phyloP scores from a whole-genome alignment of 139 green algal species.

The Tetradesmus lagerheimii region DNA sequence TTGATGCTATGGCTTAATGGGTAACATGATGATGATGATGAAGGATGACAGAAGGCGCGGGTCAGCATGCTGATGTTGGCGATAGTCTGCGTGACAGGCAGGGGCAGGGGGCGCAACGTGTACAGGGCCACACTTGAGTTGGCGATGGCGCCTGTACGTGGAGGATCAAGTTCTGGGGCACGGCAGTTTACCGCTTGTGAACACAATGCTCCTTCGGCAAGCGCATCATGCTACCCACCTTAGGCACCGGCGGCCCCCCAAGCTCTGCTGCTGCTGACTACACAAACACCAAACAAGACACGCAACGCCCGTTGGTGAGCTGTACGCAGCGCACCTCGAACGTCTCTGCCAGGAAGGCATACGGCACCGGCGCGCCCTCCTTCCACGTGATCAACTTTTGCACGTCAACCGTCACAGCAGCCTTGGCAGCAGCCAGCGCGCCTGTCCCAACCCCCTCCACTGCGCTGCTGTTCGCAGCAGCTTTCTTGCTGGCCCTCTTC shows the following conservation, averaged over 20 bases:
- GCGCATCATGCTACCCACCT: too few relatives aligned
- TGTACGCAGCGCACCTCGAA: conserved; percentile 69
- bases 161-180: too few relatives aligned
- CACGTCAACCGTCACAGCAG: conserved; percentile 65
- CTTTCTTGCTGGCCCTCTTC: not conserved
- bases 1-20: too few relatives aligned
- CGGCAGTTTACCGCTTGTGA: too few relatives aligned
- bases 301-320: not conserved
- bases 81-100: not conserved
- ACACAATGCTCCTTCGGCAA: too few relatives aligned
- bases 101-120: too few relatives aligned
- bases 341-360: conserved; percentile 81
- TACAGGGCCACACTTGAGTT: too few relatives aligned
- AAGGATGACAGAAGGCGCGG: conserved; percentile 49
- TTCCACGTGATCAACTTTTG: conserved; percentile 65
- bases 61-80: not conserved
- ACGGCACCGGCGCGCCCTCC: conserved; percentile 80
- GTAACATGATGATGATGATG: too few relatives aligned
- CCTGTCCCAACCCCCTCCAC: conserved; percentile 79
- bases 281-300: not conserved
- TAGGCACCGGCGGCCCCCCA: too few relatives aligned
- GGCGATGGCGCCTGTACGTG: too few relatives aligned
- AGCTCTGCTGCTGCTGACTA: not conserved
- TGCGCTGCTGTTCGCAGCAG: not conserved
- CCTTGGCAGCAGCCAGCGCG: conserved; percentile 68